Evolutionary conservation across 177 flowering plant species (phyloP).

Genomic region (Tripterygium wilfordii): DNA sequence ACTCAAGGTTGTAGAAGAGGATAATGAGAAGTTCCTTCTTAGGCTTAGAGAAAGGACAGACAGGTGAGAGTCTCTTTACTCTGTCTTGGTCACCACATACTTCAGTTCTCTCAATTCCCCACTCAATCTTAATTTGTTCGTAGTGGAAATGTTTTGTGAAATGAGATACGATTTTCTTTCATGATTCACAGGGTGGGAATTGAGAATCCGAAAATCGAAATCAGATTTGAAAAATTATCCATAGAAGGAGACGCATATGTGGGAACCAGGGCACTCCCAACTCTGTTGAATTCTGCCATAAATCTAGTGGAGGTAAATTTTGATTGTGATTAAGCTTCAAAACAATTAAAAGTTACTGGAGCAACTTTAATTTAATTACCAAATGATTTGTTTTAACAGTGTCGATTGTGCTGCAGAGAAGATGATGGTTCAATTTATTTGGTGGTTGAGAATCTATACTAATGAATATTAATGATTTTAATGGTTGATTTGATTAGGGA

Average conservation of each 20-base stretch:
- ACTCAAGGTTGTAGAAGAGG: constrained; percentile 45
- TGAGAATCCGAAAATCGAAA: constrained; percentile 64
- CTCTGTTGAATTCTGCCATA: constrained; percentile 40
- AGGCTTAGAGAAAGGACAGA: constrained; percentile 41
- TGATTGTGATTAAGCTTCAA: background rate
- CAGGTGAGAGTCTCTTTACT: constrained; percentile 23
- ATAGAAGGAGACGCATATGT: constrained; percentile 56
- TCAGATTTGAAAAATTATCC: constrained; percentile 50
- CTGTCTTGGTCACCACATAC: background rate
- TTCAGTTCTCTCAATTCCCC: too few species aligned
- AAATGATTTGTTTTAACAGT: too few species aligned
- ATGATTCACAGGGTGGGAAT: constrained; percentile 49
- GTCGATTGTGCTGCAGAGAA: too few species aligned
- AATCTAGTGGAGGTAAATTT: constrained; percentile 44
- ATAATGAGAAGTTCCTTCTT: constrained; percentile 46
- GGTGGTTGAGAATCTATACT: background rate
- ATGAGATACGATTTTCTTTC: background rate
- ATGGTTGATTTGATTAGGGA: constrained; percentile 13
- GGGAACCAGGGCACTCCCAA: constrained; percentile 66
- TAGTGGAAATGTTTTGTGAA: background rate
- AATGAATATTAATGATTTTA: background rate
- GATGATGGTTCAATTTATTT: background rate
- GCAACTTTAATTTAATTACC: too few species aligned
- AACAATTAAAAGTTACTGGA: too few species aligned
- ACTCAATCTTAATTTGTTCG: background rate